Evolutionary conservation across 2,329 filamentous ascomycete species (phyloP), one percentile per base, ranked within the genome.

Genomic region (Hymenoscyphus albidus): DNA sequence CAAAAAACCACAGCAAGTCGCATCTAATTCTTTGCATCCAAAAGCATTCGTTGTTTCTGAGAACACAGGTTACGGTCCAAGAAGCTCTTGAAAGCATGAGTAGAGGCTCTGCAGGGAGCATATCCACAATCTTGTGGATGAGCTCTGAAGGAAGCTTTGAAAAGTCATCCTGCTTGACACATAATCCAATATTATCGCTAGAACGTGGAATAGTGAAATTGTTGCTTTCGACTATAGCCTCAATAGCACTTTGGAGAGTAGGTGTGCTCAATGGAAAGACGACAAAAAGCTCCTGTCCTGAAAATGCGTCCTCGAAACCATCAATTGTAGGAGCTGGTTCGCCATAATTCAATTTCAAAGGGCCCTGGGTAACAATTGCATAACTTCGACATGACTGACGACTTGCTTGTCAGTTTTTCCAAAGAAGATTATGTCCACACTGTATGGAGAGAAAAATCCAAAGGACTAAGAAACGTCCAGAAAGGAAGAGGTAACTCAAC

Each of bases 1-100:
- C 60, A 27, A 62, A 65, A 48, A 65, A 65, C 63, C 63, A 65
- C 35, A 42, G 63, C 59, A 62, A 62, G 10, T 5, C 13, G 6
- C 27, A 27, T 32, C 56, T 39, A 10, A 64, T 62, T 12, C 54
- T 31, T 35, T 54, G n/a, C 32, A 54, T 59, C 63, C 63, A 64
- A 44, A 64, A 64, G 42, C 12, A 31, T 2, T 10, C 13, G 42
- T 59, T 62, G 1, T 42, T 16, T 22, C 40, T 31, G 13, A 64
- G 40, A 13, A 18, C 35, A 35, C 40, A 18, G 32, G 35, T 27
- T 31, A 64, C 31, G 7, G 32, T n/a, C 63, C 44, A 62, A 31
- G 63, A 64, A 22, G 59, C 59, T 35, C 38, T 62, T 13, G 7
- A 31, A 12, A 64, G 55, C n/a, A 59, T 39, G 31, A 62, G 39